A percentile compares a stretch with the other conserved stretches of the same genome.
phyloP scores from a whole-genome alignment of 805 yeast species.

The Lachancea lanzarotensis region DNA sequence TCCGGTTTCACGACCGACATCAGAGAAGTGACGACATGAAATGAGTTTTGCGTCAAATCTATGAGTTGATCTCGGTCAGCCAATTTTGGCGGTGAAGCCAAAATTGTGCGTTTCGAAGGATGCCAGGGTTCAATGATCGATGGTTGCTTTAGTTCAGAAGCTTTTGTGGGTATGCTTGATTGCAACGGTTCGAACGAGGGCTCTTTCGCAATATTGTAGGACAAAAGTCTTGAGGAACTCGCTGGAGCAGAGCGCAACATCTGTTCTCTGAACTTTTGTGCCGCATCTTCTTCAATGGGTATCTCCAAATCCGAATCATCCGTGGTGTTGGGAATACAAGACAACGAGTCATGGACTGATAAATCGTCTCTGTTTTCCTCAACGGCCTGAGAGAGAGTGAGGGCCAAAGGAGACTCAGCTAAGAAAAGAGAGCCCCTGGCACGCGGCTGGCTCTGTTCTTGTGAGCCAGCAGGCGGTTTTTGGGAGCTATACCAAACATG shows the following conservation, averaged over 20 bases:
- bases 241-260: background rate
- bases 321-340: conserved; percentile 6
- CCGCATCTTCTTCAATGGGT: background rate
- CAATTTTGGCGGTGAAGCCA: background rate
- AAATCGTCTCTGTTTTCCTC: background rate
- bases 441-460: background rate
- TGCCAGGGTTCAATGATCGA: no score
- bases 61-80: conserved; percentile 15
- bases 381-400: conserved; percentile 4
- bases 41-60: conserved; percentile 28
- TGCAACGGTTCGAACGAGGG: background rate
- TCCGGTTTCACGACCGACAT: conserved; percentile 23
- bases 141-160: background rate
- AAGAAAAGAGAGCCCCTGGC: background rate
- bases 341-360: background rate
- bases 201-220: background rate
- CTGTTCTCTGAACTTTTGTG: background rate
- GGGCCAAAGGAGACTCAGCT: conserved; percentile 1
- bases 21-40: conserved; percentile 23
- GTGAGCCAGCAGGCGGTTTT: conserved; percentile 4
- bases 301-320: conserved; percentile 4
- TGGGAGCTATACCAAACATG: conserved; percentile 11
- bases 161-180: background rate
- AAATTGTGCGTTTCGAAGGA: background rate
- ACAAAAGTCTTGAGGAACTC: background rate